Base-by-base conservation (phyloP, 495 filamentous ascomycete genomes). In the Viridothelium virens region DNA sequence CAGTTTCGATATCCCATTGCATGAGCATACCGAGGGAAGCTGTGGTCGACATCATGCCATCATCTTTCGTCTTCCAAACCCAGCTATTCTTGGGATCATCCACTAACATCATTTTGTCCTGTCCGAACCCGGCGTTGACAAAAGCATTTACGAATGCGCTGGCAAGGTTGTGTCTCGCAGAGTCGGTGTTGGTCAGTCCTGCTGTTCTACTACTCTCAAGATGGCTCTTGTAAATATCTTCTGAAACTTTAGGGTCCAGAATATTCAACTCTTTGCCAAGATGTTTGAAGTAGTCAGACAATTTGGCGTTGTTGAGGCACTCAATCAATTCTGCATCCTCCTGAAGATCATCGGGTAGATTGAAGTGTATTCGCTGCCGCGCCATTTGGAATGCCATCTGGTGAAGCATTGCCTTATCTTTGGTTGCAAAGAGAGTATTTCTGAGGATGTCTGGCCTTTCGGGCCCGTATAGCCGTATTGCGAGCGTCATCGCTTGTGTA, bases 161-260 rank as follows among this genome's bases (percentile, higher is more conserved):
- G 7, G 94, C 92, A 65, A 99, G 82, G 71, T 97, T 99, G 81
- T 97, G 92, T 68, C 92, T 82, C 46, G 94, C 92, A 14, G 93
- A 97, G 76, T 97, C 94, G 39, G 95, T 85, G 73, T 96, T 96
- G 18, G 92, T 97, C 75, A 95, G 80, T 34, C 92, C 92, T 34
- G 91, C 89, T 59, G 92, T 92, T 61, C 94, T 85, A 67, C 87
- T 94, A 80, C 89, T 97, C 76, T 99, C 94, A 16, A 99, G 82
- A 76, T 99, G 95, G 66, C 91, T 96, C 82, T 99, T 99, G 83
- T 99, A 99, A 70, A 99, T 99, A 73, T 99, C 94, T 78, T 99
- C 94, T 3, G 93, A 92, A 66, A 91, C 92, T 77, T 96, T 96
- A 18, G 94, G 94, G 59, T 97, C 94, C 44, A 99, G 81, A 56